Evolutionary conservation across 768 basidiomycete species (phyloP).

Genomic region (Kwoniella pini): DNA sequence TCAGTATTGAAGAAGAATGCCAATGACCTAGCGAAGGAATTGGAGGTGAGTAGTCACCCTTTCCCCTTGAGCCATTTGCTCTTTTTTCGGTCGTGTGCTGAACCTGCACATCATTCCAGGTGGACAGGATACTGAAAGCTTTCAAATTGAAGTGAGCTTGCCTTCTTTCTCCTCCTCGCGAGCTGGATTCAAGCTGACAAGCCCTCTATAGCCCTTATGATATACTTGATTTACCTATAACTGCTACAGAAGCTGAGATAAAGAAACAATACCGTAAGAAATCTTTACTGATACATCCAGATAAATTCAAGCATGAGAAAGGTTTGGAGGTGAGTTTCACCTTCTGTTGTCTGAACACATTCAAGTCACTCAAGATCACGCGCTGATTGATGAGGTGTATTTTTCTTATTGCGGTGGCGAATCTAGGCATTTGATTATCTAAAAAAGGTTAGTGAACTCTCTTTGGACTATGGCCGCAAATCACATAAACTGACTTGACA

Average conservation of each 20-base stretch:
- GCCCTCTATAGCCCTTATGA: slow-evolving; percentile 75
- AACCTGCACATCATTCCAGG: slow-evolving; percentile 30
- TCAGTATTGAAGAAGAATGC: slow-evolving; percentile 37
- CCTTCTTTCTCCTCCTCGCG: not conserved
- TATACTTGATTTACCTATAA: slow-evolving; percentile 72
- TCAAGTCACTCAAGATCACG: not conserved
- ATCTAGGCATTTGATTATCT: slow-evolving; percentile 52
- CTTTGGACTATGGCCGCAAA: not conserved
- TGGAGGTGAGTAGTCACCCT: slow-evolving; percentile 37
- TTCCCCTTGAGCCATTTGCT: not conserved
- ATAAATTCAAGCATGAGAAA: slow-evolving; percentile 78
- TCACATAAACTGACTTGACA: slow-evolving; percentile 13
- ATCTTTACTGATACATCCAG: slow-evolving; percentile 82
- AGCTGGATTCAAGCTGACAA: not conserved
- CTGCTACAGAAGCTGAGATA: slow-evolving; percentile 68
- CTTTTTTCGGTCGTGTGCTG: slow-evolving; percentile 14
- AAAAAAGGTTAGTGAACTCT: slow-evolving; percentile 51
- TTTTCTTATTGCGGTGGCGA: not conserved
- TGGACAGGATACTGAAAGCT: slow-evolving; percentile 82
- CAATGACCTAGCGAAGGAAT: slow-evolving; percentile 35
- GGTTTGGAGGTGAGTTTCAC: slow-evolving; percentile 49
- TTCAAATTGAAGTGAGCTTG: slow-evolving; percentile 89
- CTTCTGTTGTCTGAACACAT: not conserved
- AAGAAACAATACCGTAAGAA: slow-evolving; percentile 69
- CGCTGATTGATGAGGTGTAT: not conserved